phyloP scores from a whole-genome alignment of 1,284 basidiomycete species.

The Microbotryum violaceum region DNA sequence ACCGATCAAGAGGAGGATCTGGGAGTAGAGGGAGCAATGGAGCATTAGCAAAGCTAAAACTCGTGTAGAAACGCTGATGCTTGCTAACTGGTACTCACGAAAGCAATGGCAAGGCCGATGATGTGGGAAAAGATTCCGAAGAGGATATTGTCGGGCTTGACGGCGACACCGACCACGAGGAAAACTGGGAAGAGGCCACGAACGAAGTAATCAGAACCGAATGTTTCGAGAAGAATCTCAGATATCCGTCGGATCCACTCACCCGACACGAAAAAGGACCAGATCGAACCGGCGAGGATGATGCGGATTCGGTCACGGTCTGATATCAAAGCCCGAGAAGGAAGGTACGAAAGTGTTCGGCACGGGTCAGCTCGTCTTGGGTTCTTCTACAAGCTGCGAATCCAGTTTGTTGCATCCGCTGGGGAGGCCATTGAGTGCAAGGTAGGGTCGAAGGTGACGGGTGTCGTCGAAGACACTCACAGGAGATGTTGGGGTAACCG shows the following conservation, averaged over 20 bases:
- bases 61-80: background rate
- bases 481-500: slow-evolving; percentile 40
- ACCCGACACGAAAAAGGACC: slow-evolving; percentile 39
- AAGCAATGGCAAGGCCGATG: slow-evolving; percentile 39
- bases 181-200: slow-evolving; percentile 34
- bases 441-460: too few relatives aligned
- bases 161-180: slow-evolving; percentile 41
- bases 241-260: slow-evolving; percentile 19
- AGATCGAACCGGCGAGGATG: slow-evolving; percentile 40
- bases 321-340: too few relatives aligned
- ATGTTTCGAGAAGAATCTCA: background rate
- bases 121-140: slow-evolving; percentile 44
- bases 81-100: slow-evolving; percentile 26
- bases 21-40: background rate
- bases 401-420: too few relatives aligned
- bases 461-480: too few relatives aligned
- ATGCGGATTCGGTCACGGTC: slow-evolving; percentile 44
- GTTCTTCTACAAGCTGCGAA: too few relatives aligned
- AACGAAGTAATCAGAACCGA: background rate
- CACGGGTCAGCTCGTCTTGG: too few relatives aligned
- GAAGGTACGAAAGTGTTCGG: too few relatives aligned
- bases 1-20: slow-evolving; percentile 44
- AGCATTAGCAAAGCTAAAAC: background rate
- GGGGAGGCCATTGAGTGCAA: too few relatives aligned
- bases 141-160: slow-evolving; percentile 35